Conservation (phyloP, 257 asterid species). For the Ocimum tenuiflorum region DNA sequence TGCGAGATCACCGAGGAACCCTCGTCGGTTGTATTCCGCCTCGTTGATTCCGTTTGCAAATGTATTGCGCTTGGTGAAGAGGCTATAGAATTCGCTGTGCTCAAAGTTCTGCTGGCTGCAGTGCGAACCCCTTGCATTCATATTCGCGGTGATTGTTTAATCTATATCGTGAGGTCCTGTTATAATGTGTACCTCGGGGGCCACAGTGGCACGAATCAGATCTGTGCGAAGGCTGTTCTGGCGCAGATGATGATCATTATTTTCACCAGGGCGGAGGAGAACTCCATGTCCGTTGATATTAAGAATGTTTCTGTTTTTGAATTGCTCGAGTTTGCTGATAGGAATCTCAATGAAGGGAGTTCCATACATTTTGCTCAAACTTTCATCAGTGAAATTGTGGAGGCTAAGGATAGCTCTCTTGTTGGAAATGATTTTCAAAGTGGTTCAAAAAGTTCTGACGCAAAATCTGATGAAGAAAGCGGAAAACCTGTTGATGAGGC, state of each 20-base stretch:
- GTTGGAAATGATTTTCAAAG: conserved; percentile 33
- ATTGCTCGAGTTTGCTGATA: conserved; percentile 81
- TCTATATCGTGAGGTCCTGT: conserved; percentile 85
- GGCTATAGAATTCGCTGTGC: conserved; percentile 63
- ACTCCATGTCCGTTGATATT: conserved; percentile 48
- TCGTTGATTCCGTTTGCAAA: conserved; percentile 70
- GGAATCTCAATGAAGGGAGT: conserved; percentile 86
- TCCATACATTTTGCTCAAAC: conserved; percentile 77
- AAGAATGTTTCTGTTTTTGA: conserved; percentile 64
- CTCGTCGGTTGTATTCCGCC: conserved; percentile 48
- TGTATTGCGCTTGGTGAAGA: conserved; percentile 71
- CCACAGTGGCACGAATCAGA: conserved; percentile 91
- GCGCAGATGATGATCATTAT: conserved; percentile 93
- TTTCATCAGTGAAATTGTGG: conserved; percentile 68
- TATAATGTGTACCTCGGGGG: conserved; percentile 92
- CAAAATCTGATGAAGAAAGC: conserved; percentile 26
- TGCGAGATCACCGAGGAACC: conserved; percentile 43
- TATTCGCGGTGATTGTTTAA: conserved; percentile 71
- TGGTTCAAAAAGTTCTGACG: conserved; percentile 20
- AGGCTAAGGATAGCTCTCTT: conserved; percentile 57
- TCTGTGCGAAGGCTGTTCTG: conserved; percentile 93
- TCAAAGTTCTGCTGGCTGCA: conserved; percentile 72
- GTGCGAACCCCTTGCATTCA: conserved; percentile 70
- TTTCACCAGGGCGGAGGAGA: conserved; percentile 75
- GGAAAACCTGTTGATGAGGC: conserved; percentile 30